Evolutionary conservation across 1,139 yeast genomes (phyloP).

Genomic region (Keqinozyma sinolaborantium): DNA sequence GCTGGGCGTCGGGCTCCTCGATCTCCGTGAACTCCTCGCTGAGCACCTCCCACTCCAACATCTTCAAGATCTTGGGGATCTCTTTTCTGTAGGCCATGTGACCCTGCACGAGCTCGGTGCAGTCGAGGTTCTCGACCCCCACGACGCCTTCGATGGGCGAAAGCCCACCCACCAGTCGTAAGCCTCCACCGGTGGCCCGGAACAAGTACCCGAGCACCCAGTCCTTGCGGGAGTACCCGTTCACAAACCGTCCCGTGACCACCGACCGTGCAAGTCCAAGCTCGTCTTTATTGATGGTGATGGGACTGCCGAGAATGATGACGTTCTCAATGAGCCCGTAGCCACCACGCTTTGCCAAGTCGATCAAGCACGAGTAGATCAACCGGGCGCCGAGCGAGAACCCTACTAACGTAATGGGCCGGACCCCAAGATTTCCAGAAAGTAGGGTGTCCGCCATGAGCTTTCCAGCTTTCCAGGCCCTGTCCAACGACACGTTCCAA

Average conservation of each 20-base stretch:
- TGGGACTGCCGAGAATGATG: conserved; percentile 83
- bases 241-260: conserved; percentile 86
- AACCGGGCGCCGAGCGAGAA: conserved; percentile 93
- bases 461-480: conserved; percentile 97
- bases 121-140: conserved; percentile 80
- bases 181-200: conserved; percentile 94
- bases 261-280: conserved; percentile 77
- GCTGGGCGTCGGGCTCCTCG: conserved; percentile 93
- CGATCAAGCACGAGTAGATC: conserved; percentile 85
- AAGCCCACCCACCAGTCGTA: conserved; percentile 85
- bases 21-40: conserved; percentile 93
- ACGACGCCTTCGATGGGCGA: conserved; percentile 64
- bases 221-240: conserved; percentile 88
- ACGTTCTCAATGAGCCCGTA: conserved; percentile 90
- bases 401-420: conserved; percentile 92
- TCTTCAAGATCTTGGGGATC: conserved; percentile 74
- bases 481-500: conserved; percentile 93
- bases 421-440: conserved; percentile 81
- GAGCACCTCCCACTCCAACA: conserved; percentile 75
- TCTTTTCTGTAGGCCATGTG: conserved; percentile 96
- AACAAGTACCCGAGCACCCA: conserved; percentile 96
- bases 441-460: conserved; percentile 88
- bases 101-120: conserved; percentile 85
- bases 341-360: conserved; percentile 82
- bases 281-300: conserved; percentile 76